A percentile compares a stretch with the other conserved stretches of the same genome.
These are phyloP conservation scores for Dalechampia spathulata DNA, from an alignment of 441 rosid species.

Conservation along the genomic window DNA sequence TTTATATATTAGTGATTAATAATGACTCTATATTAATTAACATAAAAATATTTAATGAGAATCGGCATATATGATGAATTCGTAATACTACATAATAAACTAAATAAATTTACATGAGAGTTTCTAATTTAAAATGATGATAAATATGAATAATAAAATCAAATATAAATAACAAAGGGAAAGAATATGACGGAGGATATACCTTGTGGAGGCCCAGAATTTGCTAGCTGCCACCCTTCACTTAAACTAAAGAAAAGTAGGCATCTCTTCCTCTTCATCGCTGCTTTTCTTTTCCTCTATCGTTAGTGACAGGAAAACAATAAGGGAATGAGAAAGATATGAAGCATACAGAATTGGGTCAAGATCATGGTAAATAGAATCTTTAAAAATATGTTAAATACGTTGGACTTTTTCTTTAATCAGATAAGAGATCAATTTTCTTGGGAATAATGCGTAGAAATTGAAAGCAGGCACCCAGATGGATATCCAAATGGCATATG, in stretches of 20 bases:
- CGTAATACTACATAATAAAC: too few relatives aligned
- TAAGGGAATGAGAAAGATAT: neutral
- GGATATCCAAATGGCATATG: slow-evolving; percentile 32
- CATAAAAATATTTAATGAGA: too few relatives aligned
- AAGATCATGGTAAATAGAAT: slow-evolving; percentile 20
- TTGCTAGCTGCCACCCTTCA: slow-evolving; percentile 10
- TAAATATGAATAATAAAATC: too few relatives aligned
- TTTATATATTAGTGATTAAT: too few relatives aligned
- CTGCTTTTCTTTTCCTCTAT: slow-evolving; percentile 5
- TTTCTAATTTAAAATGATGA: too few relatives aligned
- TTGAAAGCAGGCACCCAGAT: slow-evolving; percentile 15
- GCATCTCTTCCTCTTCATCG: slow-evolving; percentile 21
- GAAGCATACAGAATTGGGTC: neutral
- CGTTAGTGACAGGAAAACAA: neutral
- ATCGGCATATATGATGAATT: too few relatives aligned
- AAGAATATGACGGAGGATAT: slow-evolving; percentile 36
- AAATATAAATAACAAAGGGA: too few relatives aligned
- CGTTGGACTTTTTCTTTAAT: neutral
- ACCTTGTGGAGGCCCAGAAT: slow-evolving; percentile 14
- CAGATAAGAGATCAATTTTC: slow-evolving; percentile 14
- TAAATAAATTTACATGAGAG: too few relatives aligned
- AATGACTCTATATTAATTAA: too few relatives aligned
- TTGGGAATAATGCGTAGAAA: slow-evolving; percentile 23
- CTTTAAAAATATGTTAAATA: neutral
- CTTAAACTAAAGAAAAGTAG: slow-evolving; percentile 8